A percentile compares a stretch with the other conserved stretches of the same genome.
These are phyloP conservation scores for Colletotrichum tropicale DNA, from an alignment of 2,329 filamentous ascomycete genomes.

Conservation along the genomic window DNA sequence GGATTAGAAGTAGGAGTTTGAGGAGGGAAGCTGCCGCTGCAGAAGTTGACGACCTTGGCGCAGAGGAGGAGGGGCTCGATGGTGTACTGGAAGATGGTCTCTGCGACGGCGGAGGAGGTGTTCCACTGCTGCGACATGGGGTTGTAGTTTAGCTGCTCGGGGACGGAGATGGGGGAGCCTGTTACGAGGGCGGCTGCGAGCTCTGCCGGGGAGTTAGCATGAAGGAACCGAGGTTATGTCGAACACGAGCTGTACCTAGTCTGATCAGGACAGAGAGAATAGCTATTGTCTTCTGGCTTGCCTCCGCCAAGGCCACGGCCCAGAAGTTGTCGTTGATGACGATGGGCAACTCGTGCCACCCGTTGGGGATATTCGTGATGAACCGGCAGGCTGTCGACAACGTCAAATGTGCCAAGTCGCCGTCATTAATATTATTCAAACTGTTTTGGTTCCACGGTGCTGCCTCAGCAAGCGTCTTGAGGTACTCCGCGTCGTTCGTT, in stretches of 20 bases:
- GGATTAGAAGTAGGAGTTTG: neutral
- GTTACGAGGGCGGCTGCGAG: slow-evolving; percentile 32
- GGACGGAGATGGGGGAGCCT: slow-evolving; percentile 27
- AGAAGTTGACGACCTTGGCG: slow-evolving; percentile 37
- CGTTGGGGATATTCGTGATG: neutral
- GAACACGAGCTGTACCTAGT: slow-evolving; percentile 22
- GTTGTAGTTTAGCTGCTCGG: slow-evolving; percentile 22
- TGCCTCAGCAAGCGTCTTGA: neutral
- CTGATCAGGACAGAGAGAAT: slow-evolving; percentile 26
- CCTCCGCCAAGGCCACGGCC: neutral
- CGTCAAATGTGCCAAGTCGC: neutral
- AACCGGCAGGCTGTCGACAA: slow-evolving; percentile 2
- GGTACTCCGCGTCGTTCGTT: neutral
- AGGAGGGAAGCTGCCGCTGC: slow-evolving; percentile 29
- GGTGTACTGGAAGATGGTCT: slow-evolving; percentile 22
- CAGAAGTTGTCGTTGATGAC: neutral
- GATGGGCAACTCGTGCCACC: neutral
- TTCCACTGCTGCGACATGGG: neutral
- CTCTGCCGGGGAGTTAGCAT: slow-evolving; percentile 20
- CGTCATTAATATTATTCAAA: neutral
- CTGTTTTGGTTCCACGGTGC: neutral
- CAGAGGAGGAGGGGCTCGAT: slow-evolving; percentile 34
- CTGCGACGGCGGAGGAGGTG: slow-evolving; percentile 15
- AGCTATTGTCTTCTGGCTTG: slow-evolving; percentile 3
- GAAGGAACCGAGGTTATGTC: neutral